Percentiles rank a stretch among this genome's conserved stretches.
These are phyloP conservation scores for Baorangia bicolor DNA, from an alignment of 768 basidiomycete species.

Conservation along the genomic window DNA sequence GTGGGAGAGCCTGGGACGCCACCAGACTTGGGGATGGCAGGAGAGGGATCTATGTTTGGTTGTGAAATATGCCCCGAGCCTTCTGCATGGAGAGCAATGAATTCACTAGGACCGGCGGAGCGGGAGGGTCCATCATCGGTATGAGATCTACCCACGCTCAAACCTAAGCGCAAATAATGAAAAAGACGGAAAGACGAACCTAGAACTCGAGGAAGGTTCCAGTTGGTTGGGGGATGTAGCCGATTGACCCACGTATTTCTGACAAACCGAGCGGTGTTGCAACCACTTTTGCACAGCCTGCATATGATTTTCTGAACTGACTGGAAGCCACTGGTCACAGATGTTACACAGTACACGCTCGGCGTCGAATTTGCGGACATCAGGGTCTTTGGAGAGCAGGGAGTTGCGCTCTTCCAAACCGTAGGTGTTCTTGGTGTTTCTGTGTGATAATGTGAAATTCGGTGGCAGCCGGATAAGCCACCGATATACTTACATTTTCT, in stretches of 20 bases:
- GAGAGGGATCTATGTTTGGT: slow-evolving; percentile 5
- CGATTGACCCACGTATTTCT: slow-evolving; percentile 30
- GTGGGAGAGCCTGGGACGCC: slow-evolving; percentile 30
- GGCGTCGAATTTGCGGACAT: slow-evolving; percentile 72
- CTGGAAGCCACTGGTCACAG: slow-evolving; percentile 67
- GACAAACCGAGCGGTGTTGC: slow-evolving; percentile 58
- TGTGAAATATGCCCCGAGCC: slow-evolving; percentile 20
- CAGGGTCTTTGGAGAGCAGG: slow-evolving; percentile 60
- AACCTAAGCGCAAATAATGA: neutral
- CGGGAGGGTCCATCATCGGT: slow-evolving; percentile 31
- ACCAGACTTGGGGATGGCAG: slow-evolving; percentile 11
- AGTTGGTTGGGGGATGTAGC: slow-evolving; percentile 8
- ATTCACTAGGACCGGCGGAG: slow-evolving; percentile 27
- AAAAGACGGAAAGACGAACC: slow-evolving; percentile 16
- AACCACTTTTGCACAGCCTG: slow-evolving; percentile 66
- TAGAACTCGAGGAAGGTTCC: slow-evolving; percentile 25
- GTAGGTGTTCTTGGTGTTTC: slow-evolving; percentile 49
- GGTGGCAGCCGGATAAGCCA: slow-evolving; percentile 2
- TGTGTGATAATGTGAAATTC: slow-evolving; percentile 10
- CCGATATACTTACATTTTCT: slow-evolving; percentile 57
- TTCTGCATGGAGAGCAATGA: slow-evolving; percentile 20
- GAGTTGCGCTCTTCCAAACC: slow-evolving; percentile 61
- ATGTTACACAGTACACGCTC: slow-evolving; percentile 68
- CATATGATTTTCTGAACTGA: slow-evolving; percentile 59
- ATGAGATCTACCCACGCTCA: slow-evolving; percentile 6